These are phyloP conservation scores for Tulasnella calospora DNA, from an alignment of 768 basidiomycete genomes.

Conservation along the genomic window DNA sequence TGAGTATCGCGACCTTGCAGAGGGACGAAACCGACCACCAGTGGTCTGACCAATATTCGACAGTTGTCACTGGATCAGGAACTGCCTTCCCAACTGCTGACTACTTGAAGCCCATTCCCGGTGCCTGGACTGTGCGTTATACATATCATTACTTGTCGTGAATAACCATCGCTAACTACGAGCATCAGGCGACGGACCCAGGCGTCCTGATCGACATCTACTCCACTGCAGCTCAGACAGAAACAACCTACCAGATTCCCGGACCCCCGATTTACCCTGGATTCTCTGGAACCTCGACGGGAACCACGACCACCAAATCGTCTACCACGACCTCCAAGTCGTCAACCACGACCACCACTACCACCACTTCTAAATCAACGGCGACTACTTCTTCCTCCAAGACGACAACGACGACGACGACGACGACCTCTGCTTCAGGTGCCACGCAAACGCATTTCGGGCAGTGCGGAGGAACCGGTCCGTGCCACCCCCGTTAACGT, in stretches of 20 bases:
- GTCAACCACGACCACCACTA: not conserved
- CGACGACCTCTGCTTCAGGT: not conserved
- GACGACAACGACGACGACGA: not conserved
- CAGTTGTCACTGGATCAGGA: constrained; percentile 26
- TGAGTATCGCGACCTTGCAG: not conserved
- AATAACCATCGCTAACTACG: not conserved
- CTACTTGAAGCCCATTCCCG: constrained; percentile 27
- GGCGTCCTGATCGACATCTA: constrained; percentile 25
- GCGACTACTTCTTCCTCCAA: not conserved
- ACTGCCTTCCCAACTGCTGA: constrained; percentile 13
- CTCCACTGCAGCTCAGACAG: constrained; percentile 13
- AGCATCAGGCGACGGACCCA: constrained; percentile 15
- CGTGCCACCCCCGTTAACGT: not conserved
- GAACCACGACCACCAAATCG: not conserved
- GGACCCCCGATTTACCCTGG: constrained; percentile 15
- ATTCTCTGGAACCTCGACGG: not conserved
- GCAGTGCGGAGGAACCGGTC: constrained; percentile 10
- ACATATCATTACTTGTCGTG: not conserved
- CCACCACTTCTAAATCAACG: not conserved
- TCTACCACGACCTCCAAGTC: not conserved
- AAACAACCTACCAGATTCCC: constrained; percentile 22
- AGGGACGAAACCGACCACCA: not conserved
- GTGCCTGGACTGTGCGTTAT: constrained; percentile 1
- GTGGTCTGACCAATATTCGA: not conserved
- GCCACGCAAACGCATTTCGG: not conserved